Conservation (phyloP, 169 alveolate species). For the Eimeria sp. region DNA sequence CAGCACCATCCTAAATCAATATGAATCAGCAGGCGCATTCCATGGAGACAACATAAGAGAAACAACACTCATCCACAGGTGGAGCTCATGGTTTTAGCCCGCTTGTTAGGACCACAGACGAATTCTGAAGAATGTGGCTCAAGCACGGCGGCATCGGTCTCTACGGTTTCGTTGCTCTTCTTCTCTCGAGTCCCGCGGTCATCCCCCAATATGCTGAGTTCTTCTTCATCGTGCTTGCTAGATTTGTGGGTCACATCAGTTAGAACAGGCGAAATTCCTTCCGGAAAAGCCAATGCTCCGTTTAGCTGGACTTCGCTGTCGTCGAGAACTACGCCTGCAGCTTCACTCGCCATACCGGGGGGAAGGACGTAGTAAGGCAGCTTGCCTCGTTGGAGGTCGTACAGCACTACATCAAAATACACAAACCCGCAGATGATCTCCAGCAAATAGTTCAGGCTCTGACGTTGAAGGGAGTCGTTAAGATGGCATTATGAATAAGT, state of each 20-base stretch:
- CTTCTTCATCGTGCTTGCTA: neutral
- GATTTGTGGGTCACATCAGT: neutral
- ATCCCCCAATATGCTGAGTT: neutral
- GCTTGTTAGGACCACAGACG: neutral
- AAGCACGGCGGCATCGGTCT: neutral
- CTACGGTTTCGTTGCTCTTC: neutral
- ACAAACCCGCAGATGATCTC: neutral
- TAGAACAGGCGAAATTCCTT: neutral
- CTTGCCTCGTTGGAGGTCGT: conserved; percentile 97
- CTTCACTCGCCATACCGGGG: conserved; percentile 82
- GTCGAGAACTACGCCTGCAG: neutral
- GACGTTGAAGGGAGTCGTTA: neutral
- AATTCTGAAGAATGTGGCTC: neutral
- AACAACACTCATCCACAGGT: neutral
- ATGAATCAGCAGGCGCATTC: neutral
- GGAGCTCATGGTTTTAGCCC: conserved; percentile 15
- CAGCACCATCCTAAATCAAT: neutral
- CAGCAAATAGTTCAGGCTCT: neutral
- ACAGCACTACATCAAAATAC: conserved; percentile 85
- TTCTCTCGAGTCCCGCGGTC: neutral
- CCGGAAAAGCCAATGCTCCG: conserved; percentile 42
- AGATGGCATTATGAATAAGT: neutral
- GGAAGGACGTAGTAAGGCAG: conserved; percentile 95
- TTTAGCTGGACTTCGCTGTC: neutral
- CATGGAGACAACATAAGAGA: neutral